phyloP scores from a whole-genome alignment of 1,139 yeast species.

The Suhomyces choctaworum region DNA sequence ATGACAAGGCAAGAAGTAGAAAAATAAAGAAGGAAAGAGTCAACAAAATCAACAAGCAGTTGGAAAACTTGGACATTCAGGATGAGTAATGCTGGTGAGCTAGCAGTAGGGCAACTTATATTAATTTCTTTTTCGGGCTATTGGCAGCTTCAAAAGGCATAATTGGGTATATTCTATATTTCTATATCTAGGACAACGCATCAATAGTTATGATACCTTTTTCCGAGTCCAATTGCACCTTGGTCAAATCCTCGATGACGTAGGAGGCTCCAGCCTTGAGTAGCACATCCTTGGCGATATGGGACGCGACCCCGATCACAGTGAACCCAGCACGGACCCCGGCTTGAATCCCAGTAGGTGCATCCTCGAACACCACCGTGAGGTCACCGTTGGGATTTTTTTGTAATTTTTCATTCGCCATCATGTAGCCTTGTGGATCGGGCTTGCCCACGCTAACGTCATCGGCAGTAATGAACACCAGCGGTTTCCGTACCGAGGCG shows the following conservation, averaged over 20 bases:
- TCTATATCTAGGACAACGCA: constrained; percentile 6
- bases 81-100: not conserved
- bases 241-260: constrained; percentile 20
- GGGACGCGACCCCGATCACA: constrained; percentile 23
- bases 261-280: constrained; percentile 24
- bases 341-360: constrained; percentile 23
- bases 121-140: too few species aligned
- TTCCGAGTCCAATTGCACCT: constrained; percentile 11
- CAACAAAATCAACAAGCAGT: constrained; percentile 15
- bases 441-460: constrained; percentile 21
- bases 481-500: constrained; percentile 13
- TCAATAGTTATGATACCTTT: constrained; percentile 4
- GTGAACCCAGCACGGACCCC: constrained; percentile 23
- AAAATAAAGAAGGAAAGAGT: constrained; percentile 19
- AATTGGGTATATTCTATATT: not conserved
- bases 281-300: constrained; percentile 19
- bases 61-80: constrained; percentile 14
- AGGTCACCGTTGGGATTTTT: constrained; percentile 5
- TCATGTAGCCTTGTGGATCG: constrained; percentile 22
- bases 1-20: constrained; percentile 18
- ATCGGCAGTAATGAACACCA: constrained; percentile 24
- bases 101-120: not conserved
- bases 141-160: not conserved
- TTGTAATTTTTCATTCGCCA: constrained; percentile 16
- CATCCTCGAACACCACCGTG: constrained; percentile 26